Conservation (phyloP, 75 land plant species). For the Cryptomeria japonica region DNA sequence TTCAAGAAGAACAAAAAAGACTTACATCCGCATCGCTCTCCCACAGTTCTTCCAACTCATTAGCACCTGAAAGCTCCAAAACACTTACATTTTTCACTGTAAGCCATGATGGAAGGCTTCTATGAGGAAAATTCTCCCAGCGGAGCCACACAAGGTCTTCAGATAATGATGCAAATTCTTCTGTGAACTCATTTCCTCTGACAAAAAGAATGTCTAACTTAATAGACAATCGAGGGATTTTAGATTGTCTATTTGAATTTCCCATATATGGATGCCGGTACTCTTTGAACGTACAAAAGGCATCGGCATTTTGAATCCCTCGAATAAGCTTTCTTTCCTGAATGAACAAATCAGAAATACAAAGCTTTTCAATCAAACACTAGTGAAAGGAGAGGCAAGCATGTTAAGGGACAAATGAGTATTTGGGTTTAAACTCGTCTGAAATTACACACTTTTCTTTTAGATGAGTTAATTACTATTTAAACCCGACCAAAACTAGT, state of each 20-base stretch:
- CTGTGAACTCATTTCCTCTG: background rate
- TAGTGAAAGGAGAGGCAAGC: too few species aligned
- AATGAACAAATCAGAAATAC: background rate
- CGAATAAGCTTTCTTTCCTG: background rate
- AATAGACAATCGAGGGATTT: background rate
- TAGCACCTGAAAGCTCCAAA: background rate
- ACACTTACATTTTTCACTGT: background rate
- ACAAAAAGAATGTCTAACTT: background rate
- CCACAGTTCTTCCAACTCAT: background rate
- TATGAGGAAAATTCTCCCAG: background rate
- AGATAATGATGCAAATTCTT: background rate
- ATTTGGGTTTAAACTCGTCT: too few species aligned
- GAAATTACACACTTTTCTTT: too few species aligned
- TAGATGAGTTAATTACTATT: too few species aligned
- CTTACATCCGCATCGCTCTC: background rate
- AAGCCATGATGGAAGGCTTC: background rate
- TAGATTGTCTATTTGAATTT: background rate
- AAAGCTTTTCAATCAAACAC: background rate
- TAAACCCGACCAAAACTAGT: too few species aligned
- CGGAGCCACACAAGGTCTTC: background rate
- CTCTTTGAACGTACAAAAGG: too few species aligned
- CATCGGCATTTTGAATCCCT: background rate
- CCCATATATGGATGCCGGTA: too few species aligned
- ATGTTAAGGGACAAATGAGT: too few species aligned
- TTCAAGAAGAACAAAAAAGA: background rate